Percentiles rank a stretch among this genome's conserved stretches.
Evolutionary conservation across 371 early-diverging fungal species (phyloP).

Genomic region (Rhizomucor miehei): DNA sequence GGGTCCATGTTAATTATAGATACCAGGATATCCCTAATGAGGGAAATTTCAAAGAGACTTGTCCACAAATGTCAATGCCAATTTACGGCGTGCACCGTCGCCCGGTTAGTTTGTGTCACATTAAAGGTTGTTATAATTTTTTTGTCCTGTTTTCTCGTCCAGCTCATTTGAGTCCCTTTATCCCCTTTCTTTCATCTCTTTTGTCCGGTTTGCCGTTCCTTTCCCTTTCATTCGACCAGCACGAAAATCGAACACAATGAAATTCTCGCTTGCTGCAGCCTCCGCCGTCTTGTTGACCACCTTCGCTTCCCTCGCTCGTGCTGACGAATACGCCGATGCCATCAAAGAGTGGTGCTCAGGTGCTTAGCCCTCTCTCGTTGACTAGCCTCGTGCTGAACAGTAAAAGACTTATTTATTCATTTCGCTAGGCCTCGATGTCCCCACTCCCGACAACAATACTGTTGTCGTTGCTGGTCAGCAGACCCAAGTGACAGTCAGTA

Average conservation of each 20-base stretch:
- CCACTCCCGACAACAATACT: conserved; percentile 14
- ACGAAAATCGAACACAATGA: conserved; percentile 24
- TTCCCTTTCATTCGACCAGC: conserved; percentile 9
- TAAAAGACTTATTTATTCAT: background rate
- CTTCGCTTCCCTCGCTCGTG: conserved; percentile 26
- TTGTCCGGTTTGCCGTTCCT: conserved; percentile 1
- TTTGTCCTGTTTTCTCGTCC: background rate
- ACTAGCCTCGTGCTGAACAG: background rate
- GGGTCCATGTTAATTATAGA: conserved; percentile 1
- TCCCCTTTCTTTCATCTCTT: conserved; percentile 12
- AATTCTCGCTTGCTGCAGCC: conserved; percentile 44
- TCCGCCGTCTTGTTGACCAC: conserved; percentile 34
- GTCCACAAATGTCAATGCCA: background rate
- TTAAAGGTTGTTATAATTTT: conserved; percentile 5
- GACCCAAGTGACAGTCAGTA: conserved; percentile 32
- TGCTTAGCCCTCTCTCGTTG: conserved; percentile 4
- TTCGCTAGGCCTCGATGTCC: conserved; percentile 15
- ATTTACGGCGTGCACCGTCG: conserved; percentile 17
- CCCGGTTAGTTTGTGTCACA: conserved; percentile 18
- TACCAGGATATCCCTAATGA: too few species aligned
- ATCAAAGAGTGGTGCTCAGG: conserved; percentile 44
- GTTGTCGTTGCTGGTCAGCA: conserved; percentile 31
- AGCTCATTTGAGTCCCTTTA: conserved; percentile 2
- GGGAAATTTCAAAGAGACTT: background rate
- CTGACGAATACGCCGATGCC: conserved; percentile 43